Evolutionary conservation across 1,284 basidiomycete species (phyloP), one percentile per base, ranked within the genome.

Genomic region (Boletellus sp.): DNA sequence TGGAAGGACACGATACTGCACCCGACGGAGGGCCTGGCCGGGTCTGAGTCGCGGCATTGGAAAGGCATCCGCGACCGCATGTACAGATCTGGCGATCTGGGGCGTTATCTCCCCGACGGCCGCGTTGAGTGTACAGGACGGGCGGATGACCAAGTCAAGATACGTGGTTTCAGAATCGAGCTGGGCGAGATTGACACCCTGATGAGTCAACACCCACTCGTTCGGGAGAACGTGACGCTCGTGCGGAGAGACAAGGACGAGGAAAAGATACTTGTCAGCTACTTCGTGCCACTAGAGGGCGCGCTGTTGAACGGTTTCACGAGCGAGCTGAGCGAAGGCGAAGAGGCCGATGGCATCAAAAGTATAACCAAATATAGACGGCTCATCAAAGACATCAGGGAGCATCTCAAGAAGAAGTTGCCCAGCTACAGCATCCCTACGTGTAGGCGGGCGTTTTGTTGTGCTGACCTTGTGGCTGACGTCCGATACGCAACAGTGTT

Each of bases 121-220:
- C 84, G 82, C 32, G 96, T 99, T 14, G 96, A 99, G 67, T 99
- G 96, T 69, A 95, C 92, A 0, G 96, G 96, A 9, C 84, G 96
- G 40, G 94, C 94, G 5, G 96, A 99, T 65, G 96, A 99, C 65
- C 96, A 99, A 68, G 92, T 99, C 72, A 99, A 99, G 75, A 99
- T 99, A 67, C 91, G 96, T 52, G 96, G 96, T 7, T 99, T 99
- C 84, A 80, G 96, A 27, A 99, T 99, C 64, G 96, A 99, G 70
- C 79, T 99, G 6, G 95, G 95, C 16, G 96, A 99, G 71, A 98
- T 99, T 56, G 96, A 99, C 67, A 97, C 92, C 1, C 87, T 97
- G 70, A 81, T 99, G 32, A 92, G 89, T 57, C 86, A 94, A 60
- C 95, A 99, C 67, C 89, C 92, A 6, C 80, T 93, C 17, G 85